Evolutionary conservation across 768 basidiomycete genomes (phyloP).

Genomic region (Mycena galopus): DNA sequence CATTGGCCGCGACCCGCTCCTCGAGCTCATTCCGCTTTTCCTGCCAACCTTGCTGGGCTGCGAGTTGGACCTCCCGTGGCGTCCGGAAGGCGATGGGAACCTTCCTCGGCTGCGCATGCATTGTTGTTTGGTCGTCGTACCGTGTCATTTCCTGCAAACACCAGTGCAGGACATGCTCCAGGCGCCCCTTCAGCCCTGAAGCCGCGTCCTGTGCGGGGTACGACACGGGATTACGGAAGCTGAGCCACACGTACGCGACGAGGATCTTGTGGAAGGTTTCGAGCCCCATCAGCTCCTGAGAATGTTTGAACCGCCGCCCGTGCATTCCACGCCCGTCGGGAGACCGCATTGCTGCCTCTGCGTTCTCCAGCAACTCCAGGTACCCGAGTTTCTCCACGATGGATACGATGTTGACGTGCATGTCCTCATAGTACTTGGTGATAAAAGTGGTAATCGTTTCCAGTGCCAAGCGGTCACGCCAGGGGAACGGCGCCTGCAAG

Average conservation of each 20-base stretch:
- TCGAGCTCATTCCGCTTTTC: too few relatives aligned
- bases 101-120: neutral
- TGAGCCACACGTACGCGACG: constrained; percentile 89
- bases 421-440: constrained; percentile 52
- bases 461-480: constrained; percentile 56
- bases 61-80: neutral
- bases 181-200: constrained; percentile 65
- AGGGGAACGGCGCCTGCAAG: constrained; percentile 67
- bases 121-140: neutral
- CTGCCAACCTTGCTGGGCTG: too few relatives aligned
- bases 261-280: constrained; percentile 85
- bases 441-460: constrained; percentile 56
- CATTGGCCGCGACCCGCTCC: too few relatives aligned
- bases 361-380: constrained; percentile 54
- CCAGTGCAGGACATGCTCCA: constrained; percentile 80
- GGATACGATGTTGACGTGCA: constrained; percentile 57
- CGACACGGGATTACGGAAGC: constrained; percentile 74
- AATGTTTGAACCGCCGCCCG: constrained; percentile 1
- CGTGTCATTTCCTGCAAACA: constrained; percentile 59
- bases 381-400: constrained; percentile 54
- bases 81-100: constrained; percentile 19
- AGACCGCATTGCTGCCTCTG: constrained; percentile 52
- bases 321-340: constrained; percentile 15
- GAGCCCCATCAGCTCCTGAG: constrained; percentile 50
- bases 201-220: constrained; percentile 72